These are phyloP conservation scores for Chlamydomonas urium DNA, from an alignment of 139 green algal species.

Conservation along the genomic window DNA sequence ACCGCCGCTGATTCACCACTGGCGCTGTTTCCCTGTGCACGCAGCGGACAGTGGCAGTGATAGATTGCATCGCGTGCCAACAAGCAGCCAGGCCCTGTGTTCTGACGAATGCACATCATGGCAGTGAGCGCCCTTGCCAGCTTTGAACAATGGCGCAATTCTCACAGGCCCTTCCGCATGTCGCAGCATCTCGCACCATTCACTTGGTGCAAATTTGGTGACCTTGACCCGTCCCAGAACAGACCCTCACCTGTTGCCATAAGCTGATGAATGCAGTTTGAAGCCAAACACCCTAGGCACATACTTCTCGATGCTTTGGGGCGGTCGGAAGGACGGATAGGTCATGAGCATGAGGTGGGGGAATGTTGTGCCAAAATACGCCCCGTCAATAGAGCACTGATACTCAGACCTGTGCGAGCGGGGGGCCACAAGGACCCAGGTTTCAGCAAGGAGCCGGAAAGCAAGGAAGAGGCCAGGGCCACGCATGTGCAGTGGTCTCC, in stretches of 20 bases:
- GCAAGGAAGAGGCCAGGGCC: too few relatives aligned
- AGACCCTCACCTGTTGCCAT: slow-evolving; percentile 15
- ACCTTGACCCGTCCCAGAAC: neutral
- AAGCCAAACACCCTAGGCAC: slow-evolving; percentile 94
- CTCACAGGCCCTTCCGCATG: neutral
- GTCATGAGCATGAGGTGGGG: slow-evolving; percentile 95
- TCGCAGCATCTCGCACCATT: neutral
- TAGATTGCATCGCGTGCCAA: neutral
- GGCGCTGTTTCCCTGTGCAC: neutral
- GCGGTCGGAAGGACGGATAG: slow-evolving; percentile 66
- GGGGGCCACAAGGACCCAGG: too few relatives aligned
- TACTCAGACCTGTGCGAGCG: slow-evolving; percentile 57
- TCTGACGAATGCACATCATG: neutral
- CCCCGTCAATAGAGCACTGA: slow-evolving; percentile 78
- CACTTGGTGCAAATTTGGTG: neutral
- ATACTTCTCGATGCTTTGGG: slow-evolving; percentile 60
- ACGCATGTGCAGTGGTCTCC: too few relatives aligned
- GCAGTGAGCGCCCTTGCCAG: neutral
- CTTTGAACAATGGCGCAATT: neutral
- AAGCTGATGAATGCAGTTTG: slow-evolving; percentile 70
- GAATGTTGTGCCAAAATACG: slow-evolving; percentile 97
- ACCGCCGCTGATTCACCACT: neutral
- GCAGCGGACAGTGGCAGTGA: neutral
- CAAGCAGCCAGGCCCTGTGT: neutral
- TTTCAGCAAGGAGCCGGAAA: too few relatives aligned